These are phyloP conservation scores for Cercospora citrullina DNA, from an alignment of 2,329 filamentous ascomycete genomes.

Conservation along the genomic window DNA sequence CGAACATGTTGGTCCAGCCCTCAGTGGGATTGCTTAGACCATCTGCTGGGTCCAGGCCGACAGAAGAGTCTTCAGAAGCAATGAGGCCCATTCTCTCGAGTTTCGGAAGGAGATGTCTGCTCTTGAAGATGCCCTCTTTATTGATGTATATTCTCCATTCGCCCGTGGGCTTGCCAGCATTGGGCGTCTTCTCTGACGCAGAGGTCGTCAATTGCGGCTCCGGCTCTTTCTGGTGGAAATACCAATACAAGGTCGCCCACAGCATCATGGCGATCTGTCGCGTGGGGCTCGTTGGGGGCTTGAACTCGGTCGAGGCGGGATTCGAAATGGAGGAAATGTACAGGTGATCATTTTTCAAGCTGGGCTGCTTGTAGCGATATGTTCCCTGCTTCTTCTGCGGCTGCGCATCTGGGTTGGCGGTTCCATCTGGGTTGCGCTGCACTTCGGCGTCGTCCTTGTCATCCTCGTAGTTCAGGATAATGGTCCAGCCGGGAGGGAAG, in stretches of 20 bases:
- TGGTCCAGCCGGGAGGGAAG: slow-evolving; percentile 86
- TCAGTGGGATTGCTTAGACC: slow-evolving; percentile 54
- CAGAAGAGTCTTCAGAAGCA: slow-evolving; percentile 70
- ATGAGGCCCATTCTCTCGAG: slow-evolving; percentile 91
- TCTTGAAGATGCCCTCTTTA: slow-evolving; percentile 83
- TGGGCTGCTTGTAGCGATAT: slow-evolving; percentile 72
- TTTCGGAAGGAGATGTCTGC: slow-evolving; percentile 80
- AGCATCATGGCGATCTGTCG: slow-evolving; percentile 95
- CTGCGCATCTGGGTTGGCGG: slow-evolving; percentile 18
- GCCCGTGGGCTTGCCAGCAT: slow-evolving; percentile 70
- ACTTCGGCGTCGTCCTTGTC: slow-evolving; percentile 41
- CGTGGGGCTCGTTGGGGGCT: slow-evolving; percentile 75
- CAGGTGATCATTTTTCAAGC: slow-evolving; percentile 73
- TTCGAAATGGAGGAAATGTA: slow-evolving; percentile 92
- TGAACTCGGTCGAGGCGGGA: slow-evolving; percentile 76
- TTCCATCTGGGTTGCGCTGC: slow-evolving; percentile 18
- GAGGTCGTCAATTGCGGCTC: slow-evolving; percentile 62
- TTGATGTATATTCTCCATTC: slow-evolving; percentile 86
- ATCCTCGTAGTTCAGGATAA: slow-evolving; percentile 74
- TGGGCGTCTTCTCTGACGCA: slow-evolving; percentile 63
- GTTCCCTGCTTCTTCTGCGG: slow-evolving; percentile 44
- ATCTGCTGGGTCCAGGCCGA: slow-evolving; percentile 63
- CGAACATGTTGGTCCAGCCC: slow-evolving; percentile 79
- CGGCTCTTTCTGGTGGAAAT: slow-evolving; percentile 86
- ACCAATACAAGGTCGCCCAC: slow-evolving; percentile 94